Percentiles rank a stretch among this genome's conserved stretches.
These are phyloP conservation scores for Zhuliangozyma parablackwelliae DNA, from an alignment of 1,139 yeast genomes.

Conservation along the genomic window DNA sequence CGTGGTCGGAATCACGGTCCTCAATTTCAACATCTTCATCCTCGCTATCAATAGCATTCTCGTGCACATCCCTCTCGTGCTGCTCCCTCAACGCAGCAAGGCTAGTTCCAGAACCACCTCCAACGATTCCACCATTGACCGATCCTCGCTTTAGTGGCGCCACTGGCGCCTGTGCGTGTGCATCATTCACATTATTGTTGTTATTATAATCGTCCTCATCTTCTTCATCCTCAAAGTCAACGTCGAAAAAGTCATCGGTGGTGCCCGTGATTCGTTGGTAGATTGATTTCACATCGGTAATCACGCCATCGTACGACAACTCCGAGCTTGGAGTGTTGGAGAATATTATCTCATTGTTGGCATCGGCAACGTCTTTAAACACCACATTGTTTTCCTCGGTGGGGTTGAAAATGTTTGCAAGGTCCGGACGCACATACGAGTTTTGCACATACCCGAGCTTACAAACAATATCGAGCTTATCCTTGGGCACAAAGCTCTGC, in stretches of 20 bases:
- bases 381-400: constrained; percentile 29
- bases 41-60: constrained; percentile 30
- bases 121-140: constrained; percentile 14
- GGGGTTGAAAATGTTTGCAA: constrained; percentile 37
- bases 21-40: constrained; percentile 55
- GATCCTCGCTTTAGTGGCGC: constrained; percentile 7
- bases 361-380: constrained; percentile 25
- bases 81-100: constrained; percentile 15
- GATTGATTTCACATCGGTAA: constrained; percentile 72
- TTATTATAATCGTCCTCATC: constrained; percentile 35
- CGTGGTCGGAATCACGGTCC: constrained; percentile 30
- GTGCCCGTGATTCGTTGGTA: constrained; percentile 82
- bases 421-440: constrained; percentile 47
- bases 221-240: constrained; percentile 93
- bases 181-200: constrained; percentile 5
- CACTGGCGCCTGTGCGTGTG: constrained; percentile 1
- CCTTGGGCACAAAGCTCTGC: constrained; percentile 78
- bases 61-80: constrained; percentile 27
- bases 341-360: constrained; percentile 49
- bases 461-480: constrained; percentile 69
- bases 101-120: constrained; percentile 13
- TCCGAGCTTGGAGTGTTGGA: constrained; percentile 76
- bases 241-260: constrained; percentile 92
- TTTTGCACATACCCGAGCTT: constrained; percentile 79
- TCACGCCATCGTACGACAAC: constrained; percentile 84